phyloP scores from a whole-genome alignment of 345 rosid species.

The Eucalyptus erythrocorys region DNA sequence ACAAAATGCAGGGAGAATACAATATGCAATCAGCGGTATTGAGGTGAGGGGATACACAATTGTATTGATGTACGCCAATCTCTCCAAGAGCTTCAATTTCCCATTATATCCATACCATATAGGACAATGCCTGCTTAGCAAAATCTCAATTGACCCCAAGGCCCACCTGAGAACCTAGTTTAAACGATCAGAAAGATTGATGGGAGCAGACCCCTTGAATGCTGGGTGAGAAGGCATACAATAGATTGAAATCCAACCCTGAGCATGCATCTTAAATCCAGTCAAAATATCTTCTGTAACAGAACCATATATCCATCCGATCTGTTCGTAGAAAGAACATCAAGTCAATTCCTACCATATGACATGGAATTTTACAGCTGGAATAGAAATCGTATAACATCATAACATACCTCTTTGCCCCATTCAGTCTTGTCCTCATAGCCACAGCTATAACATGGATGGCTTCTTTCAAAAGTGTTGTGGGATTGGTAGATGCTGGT shows the following conservation, averaged over 20 bases:
- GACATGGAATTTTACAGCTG: neutral
- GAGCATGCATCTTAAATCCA: constrained; percentile 99
- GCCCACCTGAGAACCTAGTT: constrained; percentile 99
- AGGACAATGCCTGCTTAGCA: constrained; percentile 97
- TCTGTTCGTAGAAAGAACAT: constrained; percentile 21
- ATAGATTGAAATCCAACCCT: constrained; percentile 97
- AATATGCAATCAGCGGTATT: too few relatives aligned
- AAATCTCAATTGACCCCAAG: constrained; percentile 88
- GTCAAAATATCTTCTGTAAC: constrained; percentile 99
- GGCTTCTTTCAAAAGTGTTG: constrained; percentile 89
- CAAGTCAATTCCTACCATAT: neutral
- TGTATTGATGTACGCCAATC: constrained; percentile 73
- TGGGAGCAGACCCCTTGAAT: constrained; percentile 97
- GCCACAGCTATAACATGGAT: constrained; percentile 98
- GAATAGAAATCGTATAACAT: neutral
- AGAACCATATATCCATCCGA: constrained; percentile 99
- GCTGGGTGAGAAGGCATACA: constrained; percentile 99
- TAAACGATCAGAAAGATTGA: constrained; percentile 98
- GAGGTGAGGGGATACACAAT: too few relatives aligned
- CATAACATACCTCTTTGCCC: constrained; percentile 95
- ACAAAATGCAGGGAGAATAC: too few relatives aligned
- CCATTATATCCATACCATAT: constrained; percentile 97
- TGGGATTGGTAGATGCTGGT: constrained; percentile 91
- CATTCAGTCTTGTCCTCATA: constrained; percentile 98
- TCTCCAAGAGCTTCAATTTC: constrained; percentile 68